Percentiles rank a stretch among this genome's conserved stretches.
phyloP scores from a whole-genome alignment of 2,329 filamentous ascomycete species.

The Aspergillus aculeatus region DNA sequence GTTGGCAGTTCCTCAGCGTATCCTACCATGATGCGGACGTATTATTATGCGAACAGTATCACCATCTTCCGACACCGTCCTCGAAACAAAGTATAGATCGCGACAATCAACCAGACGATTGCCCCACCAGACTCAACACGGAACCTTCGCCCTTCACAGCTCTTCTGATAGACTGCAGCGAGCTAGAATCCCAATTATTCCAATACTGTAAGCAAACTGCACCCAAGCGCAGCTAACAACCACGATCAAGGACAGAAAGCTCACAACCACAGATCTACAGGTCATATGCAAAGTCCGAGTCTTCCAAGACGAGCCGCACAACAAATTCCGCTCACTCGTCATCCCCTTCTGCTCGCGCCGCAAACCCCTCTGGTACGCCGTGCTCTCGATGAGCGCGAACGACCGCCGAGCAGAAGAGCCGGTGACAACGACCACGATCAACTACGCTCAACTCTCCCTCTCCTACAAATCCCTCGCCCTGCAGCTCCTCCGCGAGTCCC shows the following conservation, averaged over 20 bases:
- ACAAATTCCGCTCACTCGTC: conserved; percentile 3
- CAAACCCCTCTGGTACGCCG: conserved; percentile 2
- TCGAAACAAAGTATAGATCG: not conserved
- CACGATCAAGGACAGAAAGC: not conserved
- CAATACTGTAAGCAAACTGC: not conserved
- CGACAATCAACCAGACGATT: not conserved
- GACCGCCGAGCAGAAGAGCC: not conserved
- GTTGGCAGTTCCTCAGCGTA: not conserved
- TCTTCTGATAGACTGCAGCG: not conserved
- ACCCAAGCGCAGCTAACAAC: not conserved
- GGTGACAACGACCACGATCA: not conserved
- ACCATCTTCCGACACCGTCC: not conserved
- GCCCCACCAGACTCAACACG: not conserved
- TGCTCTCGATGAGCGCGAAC: conserved; percentile 4
- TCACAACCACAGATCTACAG: not conserved
- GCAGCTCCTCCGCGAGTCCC: not conserved
- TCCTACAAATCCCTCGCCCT: not conserved
- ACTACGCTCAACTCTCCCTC: conserved; percentile 2
- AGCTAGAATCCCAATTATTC: not conserved
- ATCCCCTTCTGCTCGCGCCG: not conserved
- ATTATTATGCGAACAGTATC: not conserved
- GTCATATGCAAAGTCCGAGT: conserved; percentile 1
- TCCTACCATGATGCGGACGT: not conserved
- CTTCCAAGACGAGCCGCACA: not conserved
- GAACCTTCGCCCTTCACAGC: not conserved